Base-by-base conservation (phyloP, 2,329 filamentous ascomycete genomes). In the Alternaria angustiovoidea region DNA sequence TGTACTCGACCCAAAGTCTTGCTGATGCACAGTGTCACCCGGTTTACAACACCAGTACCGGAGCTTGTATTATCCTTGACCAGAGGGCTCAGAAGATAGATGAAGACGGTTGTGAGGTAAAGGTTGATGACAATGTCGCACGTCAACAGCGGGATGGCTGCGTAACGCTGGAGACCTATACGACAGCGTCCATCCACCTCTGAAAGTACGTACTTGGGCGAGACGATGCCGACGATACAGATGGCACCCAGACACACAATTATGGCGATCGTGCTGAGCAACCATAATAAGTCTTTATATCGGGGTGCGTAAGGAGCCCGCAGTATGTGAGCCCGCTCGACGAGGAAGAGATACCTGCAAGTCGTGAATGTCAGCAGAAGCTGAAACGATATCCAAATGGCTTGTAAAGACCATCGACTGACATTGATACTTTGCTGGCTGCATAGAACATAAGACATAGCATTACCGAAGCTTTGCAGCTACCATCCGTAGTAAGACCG, bases 271-370 rank as follows among this genome's bases (percentile, higher is more conserved):
- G 76, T 75, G 26, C 75, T 73, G 7, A 54, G 11, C 1, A 79
- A 39, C 76, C 77, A 82, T 14, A 81, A 56, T 54, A 69, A 70
- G 51, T 81, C 78, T 12, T 67, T 64, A 6, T 59, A 49, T 20
- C 80, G 70, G 2, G 70, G 59, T 38, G 70, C 65, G 57, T 75
- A 74, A 0, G 76, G 71, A 7, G 74, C 67, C 38, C 79, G 72
- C 16, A 81, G 64, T 7, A 74, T 72, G 59, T 81, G 79, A 9
- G 75, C 73, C 24, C 80, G 70, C 59, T 82, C 81, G 24, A 81
- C 72, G 1, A 82, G 72, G 57, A 81, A 81, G 5, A 80, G 61
- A 54, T 81, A 81, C 67, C 76, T 77, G 22, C 4, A 1, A 26
- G 24, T 26, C 24, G 24, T 7, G 7, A 26, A 26, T 26, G 24